Percentiles rank a stretch among this genome's conserved stretches.
Conservation (phyloP, 2,329 filamentous ascomycete genomes). For the Ophiocordyceps unilateralis region DNA sequence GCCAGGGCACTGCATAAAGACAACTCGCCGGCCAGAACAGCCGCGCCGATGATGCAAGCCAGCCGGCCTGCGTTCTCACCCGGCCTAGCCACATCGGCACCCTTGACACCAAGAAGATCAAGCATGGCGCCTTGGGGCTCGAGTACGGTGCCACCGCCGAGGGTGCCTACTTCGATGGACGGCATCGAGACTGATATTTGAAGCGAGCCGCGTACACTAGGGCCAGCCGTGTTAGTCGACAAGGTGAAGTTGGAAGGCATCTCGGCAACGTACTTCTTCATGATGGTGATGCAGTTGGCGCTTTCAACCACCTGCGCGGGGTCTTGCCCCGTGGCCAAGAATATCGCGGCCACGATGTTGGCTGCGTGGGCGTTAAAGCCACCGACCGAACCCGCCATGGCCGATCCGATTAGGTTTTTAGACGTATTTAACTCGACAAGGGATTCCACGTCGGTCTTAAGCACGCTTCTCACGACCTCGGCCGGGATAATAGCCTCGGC, state of each 20-base stretch:
- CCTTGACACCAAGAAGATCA: no score
- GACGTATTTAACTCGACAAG: constrained; percentile 83
- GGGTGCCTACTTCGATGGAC: constrained; percentile 89
- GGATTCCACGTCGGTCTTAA: constrained; percentile 89
- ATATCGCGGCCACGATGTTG: constrained; percentile 92
- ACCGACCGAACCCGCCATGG: constrained; percentile 89
- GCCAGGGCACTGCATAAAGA: no score
- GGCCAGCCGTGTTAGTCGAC: neutral
- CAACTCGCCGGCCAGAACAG: no score
- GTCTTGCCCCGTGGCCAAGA: constrained; percentile 90
- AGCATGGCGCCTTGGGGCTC: constrained; percentile 95
- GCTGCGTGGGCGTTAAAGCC: constrained; percentile 97
- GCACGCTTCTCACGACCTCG: constrained; percentile 66
- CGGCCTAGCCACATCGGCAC: no score
- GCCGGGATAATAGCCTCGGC: constrained; percentile 92
- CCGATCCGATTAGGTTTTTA: constrained; percentile 93
- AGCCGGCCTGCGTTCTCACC: no score
- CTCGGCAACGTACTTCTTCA: constrained; percentile 98
- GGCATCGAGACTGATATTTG: constrained; percentile 98
- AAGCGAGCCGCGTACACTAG: constrained; percentile 68
- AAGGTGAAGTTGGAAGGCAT: no score
- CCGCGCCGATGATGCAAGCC: no score
- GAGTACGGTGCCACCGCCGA: constrained; percentile 90
- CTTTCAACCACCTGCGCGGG: constrained; percentile 98
- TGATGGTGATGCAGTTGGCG: constrained; percentile 93